Evolutionary conservation across 495 filamentous ascomycete species (phyloP).

Genomic region (Daldinia vernicosa): DNA sequence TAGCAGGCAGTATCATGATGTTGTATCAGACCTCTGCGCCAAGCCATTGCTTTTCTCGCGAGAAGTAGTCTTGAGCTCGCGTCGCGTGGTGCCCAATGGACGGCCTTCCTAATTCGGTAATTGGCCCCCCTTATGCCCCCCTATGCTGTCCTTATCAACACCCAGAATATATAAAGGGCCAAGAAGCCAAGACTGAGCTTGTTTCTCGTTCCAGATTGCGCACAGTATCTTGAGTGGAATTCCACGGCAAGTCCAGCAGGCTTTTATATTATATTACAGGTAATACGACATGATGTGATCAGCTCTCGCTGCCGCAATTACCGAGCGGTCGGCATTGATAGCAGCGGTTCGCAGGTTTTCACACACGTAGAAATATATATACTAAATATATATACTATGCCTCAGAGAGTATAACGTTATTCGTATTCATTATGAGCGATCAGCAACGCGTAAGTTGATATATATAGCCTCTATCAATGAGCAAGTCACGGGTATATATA

Average conservation of each 20-base stretch:
- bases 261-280: constrained; percentile 40
- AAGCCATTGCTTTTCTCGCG: constrained; percentile 27
- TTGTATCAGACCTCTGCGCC: constrained; percentile 36
- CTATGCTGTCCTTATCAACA: constrained; percentile 32
- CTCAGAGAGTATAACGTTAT: constrained; percentile 13
- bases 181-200: constrained; percentile 44
- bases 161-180: constrained; percentile 27
- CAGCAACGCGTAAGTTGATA: constrained; percentile 6
- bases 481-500: constrained; percentile 18
- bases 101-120: constrained; percentile 40
- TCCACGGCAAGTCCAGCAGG: constrained; percentile 28
- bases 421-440: constrained; percentile 14
- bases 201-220: constrained; percentile 40
- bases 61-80: constrained; percentile 39
- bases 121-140: constrained; percentile 27
- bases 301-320: constrained; percentile 20
- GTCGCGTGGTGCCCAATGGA: constrained; percentile 36
- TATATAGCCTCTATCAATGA: constrained; percentile 18
- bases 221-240: constrained; percentile 32
- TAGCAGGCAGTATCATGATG: constrained; percentile 38
- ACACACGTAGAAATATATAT: neutral
- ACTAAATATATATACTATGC: constrained; percentile 2
- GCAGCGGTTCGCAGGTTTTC: constrained; percentile 11
- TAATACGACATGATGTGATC: constrained; percentile 39
- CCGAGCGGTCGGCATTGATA: constrained; percentile 36